Base-by-base conservation (phyloP, 352 stramenopile species). In the Phytophthora ramorum region DNA sequence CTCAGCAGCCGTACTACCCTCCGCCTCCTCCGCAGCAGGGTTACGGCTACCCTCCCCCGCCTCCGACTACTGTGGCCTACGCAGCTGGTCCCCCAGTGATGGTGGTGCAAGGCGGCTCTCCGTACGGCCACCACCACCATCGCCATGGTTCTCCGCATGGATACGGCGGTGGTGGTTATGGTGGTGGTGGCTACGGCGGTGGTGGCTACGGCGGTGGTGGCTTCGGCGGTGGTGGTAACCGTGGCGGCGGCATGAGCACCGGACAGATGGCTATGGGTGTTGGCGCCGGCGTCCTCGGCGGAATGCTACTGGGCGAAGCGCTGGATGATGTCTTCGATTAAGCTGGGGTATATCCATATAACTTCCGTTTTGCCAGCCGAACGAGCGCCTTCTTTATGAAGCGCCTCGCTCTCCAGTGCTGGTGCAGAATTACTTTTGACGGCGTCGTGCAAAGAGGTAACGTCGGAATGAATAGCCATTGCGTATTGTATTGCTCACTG, bases 261-360 rank as follows among this genome's bases (percentile, higher is more conserved):
- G 66, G 70, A 22, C 58, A 81, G 24, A 75, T 92, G 62, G 87
- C 85, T 9, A 75, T 96, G 50, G 87, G 87, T 20, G 76, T 92
- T 19, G 87, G 85, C 20, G 85, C 81, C 4, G 85, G 85, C 58
- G 64, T 94, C n/a, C 64, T 92, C 34, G 87, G 87, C 41, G 87
- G 87, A 12, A 67, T 93, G 64, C 52, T 96, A 26, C 74, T 96
- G 0, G 87, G 85, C n/a, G 87, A 92, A 66, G 73, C 76, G 10
- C 62, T 92, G 24, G 81, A 90, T 17, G 71, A 81, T 17, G 66
- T 89, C 20, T 92, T 92, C 45, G 69, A 85, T 38, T 75, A 69
- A 50, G 47, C 44, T 22, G 45, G 34, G 32, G 10, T 3, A 48
- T 48, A 17, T 40, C 14, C 20, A 56, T 46, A 24, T 40, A 40